Conservation (phyloP, 2,329 filamentous ascomycete species). For the Talaromyces sp. region DNA sequence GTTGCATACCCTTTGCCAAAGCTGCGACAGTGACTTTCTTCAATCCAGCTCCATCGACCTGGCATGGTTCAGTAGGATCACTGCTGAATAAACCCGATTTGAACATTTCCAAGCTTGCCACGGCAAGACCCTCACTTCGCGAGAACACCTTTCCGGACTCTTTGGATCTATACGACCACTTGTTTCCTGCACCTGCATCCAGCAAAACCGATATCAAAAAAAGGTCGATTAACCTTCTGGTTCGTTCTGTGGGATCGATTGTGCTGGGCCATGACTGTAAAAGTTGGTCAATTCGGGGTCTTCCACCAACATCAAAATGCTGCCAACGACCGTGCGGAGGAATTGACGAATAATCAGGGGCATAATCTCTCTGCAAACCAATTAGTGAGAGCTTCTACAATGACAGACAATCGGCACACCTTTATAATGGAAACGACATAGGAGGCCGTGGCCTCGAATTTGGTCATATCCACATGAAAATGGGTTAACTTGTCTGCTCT, state of each 20-base stretch:
- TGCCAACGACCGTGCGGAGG: conserved; percentile 72
- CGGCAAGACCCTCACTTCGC: conserved; percentile 83
- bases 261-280: conserved; percentile 46
- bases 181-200: conserved; percentile 76
- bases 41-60: conserved; percentile 82
- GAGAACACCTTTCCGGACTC: conserved; percentile 79
- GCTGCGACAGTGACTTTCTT: conserved; percentile 68
- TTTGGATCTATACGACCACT: conserved; percentile 89
- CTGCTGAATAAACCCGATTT: conserved; percentile 86
- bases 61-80: conserved; percentile 72
- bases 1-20: conserved; percentile 80
- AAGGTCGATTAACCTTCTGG: conserved; percentile 56
- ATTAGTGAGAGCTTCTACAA: not conserved
- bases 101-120: conserved; percentile 83
- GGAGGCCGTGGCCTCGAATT: conserved; percentile 75
- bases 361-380: conserved; percentile 60
- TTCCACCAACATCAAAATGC: conserved; percentile 58
- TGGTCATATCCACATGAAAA: conserved; percentile 82
- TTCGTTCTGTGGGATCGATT: conserved; percentile 46
- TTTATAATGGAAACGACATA: conserved; percentile 95
- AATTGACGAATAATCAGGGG: conserved; percentile 65
- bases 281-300: conserved; percentile 48
- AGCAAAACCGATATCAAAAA: conserved; percentile 60
- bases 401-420: conserved; percentile 49
- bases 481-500: conserved; percentile 73